Percentiles rank a stretch among this genome's conserved stretches.
Conservation (phyloP, 257 asterid genomes). For the Galeopsis tetrahit region DNA sequence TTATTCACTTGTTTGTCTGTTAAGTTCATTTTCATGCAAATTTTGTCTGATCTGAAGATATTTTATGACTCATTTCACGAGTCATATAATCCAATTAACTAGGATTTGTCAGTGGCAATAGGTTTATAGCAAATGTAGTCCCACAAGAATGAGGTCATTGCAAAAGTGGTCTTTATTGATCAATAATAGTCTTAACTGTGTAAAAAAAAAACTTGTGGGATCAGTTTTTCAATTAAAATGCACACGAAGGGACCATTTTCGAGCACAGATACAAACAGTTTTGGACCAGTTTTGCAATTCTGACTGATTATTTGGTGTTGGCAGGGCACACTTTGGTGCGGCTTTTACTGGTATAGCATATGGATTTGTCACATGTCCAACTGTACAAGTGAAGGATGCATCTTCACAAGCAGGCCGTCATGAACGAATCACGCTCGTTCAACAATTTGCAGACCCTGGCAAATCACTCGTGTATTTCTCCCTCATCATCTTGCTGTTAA, state of each 20-base stretch:
- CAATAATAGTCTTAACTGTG: too few species aligned
- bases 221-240: too few species aligned
- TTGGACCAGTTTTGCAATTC: too few species aligned
- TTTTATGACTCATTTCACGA: background rate
- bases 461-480: conserved; percentile 68
- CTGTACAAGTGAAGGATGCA: conserved; percentile 59
- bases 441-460: conserved; percentile 60
- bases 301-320: conserved; percentile 9
- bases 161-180: too few species aligned
- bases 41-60: background rate
- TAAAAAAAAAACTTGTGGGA: too few species aligned
- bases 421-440: conserved; percentile 56
- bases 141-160: too few species aligned
- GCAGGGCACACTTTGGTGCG: conserved; percentile 80
- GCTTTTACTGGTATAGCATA: conserved; percentile 65
- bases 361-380: conserved; percentile 62
- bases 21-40: conserved; percentile 21
- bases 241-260: too few species aligned
- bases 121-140: too few species aligned
- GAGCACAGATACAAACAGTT: too few species aligned
- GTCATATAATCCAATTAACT: background rate
- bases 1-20: background rate
- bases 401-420: conserved; percentile 49
- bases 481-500: conserved; percentile 51
- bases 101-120: background rate